phyloP scores from a whole-genome alignment of 1,284 basidiomycete genomes.

The Porogramme epimiltina region DNA sequence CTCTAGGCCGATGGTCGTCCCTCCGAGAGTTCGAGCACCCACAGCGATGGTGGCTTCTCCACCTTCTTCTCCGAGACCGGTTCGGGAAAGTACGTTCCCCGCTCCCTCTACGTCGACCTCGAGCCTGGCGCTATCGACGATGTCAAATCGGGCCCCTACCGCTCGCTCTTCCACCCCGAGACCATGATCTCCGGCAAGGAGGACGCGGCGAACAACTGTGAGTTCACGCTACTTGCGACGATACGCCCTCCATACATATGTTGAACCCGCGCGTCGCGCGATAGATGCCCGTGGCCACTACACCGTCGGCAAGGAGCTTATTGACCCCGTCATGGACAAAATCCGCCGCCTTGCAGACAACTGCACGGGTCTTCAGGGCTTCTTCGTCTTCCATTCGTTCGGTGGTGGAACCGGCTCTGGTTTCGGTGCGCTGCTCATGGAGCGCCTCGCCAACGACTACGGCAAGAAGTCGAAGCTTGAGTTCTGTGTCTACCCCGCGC shows the following conservation, averaged over 20 bases:
- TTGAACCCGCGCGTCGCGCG: slow-evolving; percentile 13
- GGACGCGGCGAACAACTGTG: slow-evolving; percentile 99
- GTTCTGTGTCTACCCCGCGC: slow-evolving; percentile 97
- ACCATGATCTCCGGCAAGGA: slow-evolving; percentile 99
- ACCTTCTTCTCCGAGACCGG: slow-evolving; percentile 95
- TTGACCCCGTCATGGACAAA: slow-evolving; percentile 93
- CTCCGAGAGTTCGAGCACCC: slow-evolving; percentile 49
- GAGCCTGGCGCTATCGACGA: slow-evolving; percentile 97
- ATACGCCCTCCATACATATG: slow-evolving; percentile 1
- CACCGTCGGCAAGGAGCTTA: slow-evolving; percentile 96
- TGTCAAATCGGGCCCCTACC: slow-evolving; percentile 93
- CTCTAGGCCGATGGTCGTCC: slow-evolving; percentile 64
- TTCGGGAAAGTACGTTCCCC: slow-evolving; percentile 95
- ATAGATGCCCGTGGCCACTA: slow-evolving; percentile 98
- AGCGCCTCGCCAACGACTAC: slow-evolving; percentile 95
- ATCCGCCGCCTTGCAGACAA: slow-evolving; percentile 96
- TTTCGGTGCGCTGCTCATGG: slow-evolving; percentile 96
- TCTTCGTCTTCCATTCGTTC: slow-evolving; percentile 99
- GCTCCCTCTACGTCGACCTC: slow-evolving; percentile 96
- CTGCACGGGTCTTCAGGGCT: slow-evolving; percentile 97
- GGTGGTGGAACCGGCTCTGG: slow-evolving; percentile 99
- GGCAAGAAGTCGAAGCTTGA: slow-evolving; percentile 99
- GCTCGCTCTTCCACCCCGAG: slow-evolving; percentile 97
- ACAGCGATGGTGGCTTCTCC: slow-evolving; percentile 90
- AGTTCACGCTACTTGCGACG: slow-evolving; percentile 32